Evolutionary conservation across 768 basidiomycete genomes (phyloP), one percentile per base, ranked within the genome.

Genomic region (Porpolomopsis calyptriformis): DNA sequence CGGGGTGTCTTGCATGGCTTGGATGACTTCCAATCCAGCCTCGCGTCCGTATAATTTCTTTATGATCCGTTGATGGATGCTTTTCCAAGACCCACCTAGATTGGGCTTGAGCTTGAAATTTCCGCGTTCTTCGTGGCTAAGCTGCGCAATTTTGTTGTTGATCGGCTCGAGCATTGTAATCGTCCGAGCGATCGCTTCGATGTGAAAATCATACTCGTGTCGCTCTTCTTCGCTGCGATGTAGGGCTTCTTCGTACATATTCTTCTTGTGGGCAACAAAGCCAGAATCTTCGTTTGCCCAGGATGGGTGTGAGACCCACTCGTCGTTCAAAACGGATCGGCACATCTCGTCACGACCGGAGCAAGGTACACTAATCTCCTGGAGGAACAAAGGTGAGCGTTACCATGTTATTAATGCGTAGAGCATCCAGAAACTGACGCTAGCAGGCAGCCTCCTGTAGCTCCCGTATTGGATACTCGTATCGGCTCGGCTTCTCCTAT

Each of bases 141-240:
- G 79, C 51, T 80, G 78, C 6, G 74, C 71, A 53, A 98, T 88
- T 62, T 93, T 89, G 62, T 80, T 81, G 55, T 82, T 82, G 51
- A 97, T 80, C 0, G 96, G 92, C 52, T 98, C 96, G 20, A 99
- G 79, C 56, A 90, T 72, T 6, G 77, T 71, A 54, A 98, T 93
- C 3, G 94, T 96, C 43, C 92, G 83, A 8, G 80, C 75, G 55
- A 97, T 85, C 5, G 92, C 93, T 58, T 98, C 94, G 55, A 98
- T 88, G 60, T 98, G 91, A 68, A 96, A 98, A 61, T 97, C 94
- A 60, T 97, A 99, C 63, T 97, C 94, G 61, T 99, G 96, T 4
- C 96, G 80, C 60, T 99, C 96, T 61, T 99, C 96, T 57, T 99
- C 96, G 41, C 84, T 85, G 27, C 92, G 85, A 64, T 97, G 93